Evolutionary conservation across 2,329 filamentous ascomycete genomes (phyloP).

Genomic region (Claviceps humidiphila): DNA sequence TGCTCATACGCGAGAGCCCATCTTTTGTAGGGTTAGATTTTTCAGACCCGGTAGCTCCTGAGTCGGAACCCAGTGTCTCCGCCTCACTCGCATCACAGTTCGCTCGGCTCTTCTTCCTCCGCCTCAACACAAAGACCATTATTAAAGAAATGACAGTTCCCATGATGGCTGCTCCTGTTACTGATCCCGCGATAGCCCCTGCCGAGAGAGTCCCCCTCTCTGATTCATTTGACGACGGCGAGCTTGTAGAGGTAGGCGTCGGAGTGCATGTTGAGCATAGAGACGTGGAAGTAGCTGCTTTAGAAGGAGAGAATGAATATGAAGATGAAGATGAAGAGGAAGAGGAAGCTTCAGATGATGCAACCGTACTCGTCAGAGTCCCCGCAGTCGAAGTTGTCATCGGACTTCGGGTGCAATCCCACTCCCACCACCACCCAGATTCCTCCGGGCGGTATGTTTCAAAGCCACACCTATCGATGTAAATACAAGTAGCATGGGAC

Average conservation of each 20-base stretch:
- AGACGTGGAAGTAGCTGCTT: not conserved
- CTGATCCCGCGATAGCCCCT: conserved; percentile 21
- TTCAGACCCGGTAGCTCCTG: not conserved
- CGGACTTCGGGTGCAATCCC: conserved; percentile 24
- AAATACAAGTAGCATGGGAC: conserved; percentile 29
- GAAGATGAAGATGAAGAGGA: not conserved
- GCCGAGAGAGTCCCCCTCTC: conserved; percentile 11
- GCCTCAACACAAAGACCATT: conserved; percentile 10
- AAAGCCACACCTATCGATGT: conserved; percentile 18
- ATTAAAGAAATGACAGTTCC: conserved; percentile 14
- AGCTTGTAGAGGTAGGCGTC: not conserved
- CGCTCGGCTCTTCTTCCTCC: conserved; percentile 6
- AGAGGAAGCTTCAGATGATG: too few relatives aligned
- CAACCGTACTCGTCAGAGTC: not conserved
- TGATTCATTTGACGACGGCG: not conserved
- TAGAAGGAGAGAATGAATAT: not conserved
- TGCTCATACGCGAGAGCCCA: conserved; percentile 7
- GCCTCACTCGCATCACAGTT: conserved; percentile 2
- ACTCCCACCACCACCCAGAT: conserved; percentile 32
- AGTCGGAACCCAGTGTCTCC: conserved; percentile 4
- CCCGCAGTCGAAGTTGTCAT: not conserved
- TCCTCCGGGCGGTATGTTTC: conserved; percentile 8
- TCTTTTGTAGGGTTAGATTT: conserved; percentile 8
- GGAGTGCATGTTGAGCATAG: not conserved
- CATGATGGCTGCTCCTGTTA: conserved; percentile 15